Evolutionary conservation across 768 basidiomycete genomes (phyloP).

Genomic region (Paxillus involutus): DNA sequence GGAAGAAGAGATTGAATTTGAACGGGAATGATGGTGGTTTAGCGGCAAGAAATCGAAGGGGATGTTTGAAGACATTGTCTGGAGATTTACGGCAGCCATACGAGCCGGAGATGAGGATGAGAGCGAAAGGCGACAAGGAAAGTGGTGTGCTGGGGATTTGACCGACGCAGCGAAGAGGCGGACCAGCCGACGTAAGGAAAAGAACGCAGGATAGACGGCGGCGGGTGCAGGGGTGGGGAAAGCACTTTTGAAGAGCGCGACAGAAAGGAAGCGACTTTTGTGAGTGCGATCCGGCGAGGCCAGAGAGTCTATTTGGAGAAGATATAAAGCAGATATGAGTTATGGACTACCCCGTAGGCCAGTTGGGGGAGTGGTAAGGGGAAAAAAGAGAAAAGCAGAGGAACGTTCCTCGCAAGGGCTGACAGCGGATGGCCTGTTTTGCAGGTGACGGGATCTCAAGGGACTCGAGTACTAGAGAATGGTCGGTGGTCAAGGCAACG

Average conservation of each 20-base stretch:
- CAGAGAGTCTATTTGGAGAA: not conserved
- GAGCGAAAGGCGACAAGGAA: constrained; percentile 31
- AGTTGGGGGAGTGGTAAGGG: constrained; percentile 15
- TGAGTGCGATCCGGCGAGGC: not conserved
- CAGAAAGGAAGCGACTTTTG: not conserved
- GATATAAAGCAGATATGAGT: not conserved
- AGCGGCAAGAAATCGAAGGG: constrained; percentile 72
- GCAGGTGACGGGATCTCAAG: constrained; percentile 34
- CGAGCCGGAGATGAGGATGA: constrained; percentile 19
- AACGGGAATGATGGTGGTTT: constrained; percentile 68
- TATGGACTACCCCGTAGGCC: constrained; percentile 24
- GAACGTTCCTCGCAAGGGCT: constrained; percentile 2
- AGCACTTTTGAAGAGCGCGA: not conserved
- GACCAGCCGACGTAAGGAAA: constrained; percentile 52
- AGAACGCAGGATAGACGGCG: not conserved
- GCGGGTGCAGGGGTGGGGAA: not conserved
- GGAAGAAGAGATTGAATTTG: constrained; percentile 74
- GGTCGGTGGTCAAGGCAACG: constrained; percentile 58
- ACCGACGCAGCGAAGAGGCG: constrained; percentile 39
- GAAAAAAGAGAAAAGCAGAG: constrained; percentile 18
- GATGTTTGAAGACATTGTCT: constrained; percentile 65
- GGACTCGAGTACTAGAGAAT: constrained; percentile 20
- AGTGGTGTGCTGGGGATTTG: constrained; percentile 34
- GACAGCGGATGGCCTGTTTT: constrained; percentile 12
- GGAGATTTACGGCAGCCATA: constrained; percentile 76